Conservation (phyloP, 805 yeast species). For the Deakozyma indianensis region DNA sequence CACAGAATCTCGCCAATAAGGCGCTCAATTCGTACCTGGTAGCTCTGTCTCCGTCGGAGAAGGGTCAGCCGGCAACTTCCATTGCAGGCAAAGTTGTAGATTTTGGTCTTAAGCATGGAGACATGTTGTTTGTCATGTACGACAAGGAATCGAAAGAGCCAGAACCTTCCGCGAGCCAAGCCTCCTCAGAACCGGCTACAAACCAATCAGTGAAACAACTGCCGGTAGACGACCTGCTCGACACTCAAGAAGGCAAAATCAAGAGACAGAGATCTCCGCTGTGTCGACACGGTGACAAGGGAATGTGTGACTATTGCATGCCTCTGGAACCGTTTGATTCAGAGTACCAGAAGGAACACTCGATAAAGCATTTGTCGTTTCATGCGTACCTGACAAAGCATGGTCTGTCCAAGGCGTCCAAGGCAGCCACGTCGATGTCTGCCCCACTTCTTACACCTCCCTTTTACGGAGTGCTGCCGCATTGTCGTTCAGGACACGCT, state of each 20-base stretch:
- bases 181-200: slow-evolving; percentile 1
- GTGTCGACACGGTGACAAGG: slow-evolving; percentile 82
- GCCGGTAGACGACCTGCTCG: slow-evolving; percentile 52
- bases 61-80: slow-evolving; percentile 26
- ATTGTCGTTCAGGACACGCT: slow-evolving; percentile 69
- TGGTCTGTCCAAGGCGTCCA: slow-evolving; percentile 45
- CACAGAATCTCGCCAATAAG: slow-evolving; percentile 22
- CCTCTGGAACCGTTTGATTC: slow-evolving; percentile 94
- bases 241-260: slow-evolving; percentile 58
- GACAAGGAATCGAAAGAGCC: slow-evolving; percentile 15
- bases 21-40: slow-evolving; percentile 23
- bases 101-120: slow-evolving; percentile 38
- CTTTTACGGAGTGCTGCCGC: slow-evolving; percentile 40
- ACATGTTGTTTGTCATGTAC: slow-evolving; percentile 35
- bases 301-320: slow-evolving; percentile 96
- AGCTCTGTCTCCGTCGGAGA: slow-evolving; percentile 31
- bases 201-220: slow-evolving; percentile 9
- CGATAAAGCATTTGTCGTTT: slow-evolving; percentile 77
- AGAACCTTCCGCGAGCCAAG: slow-evolving; percentile 3
- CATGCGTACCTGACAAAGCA: slow-evolving; percentile 69
- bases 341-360: slow-evolving; percentile 55
- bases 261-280: slow-evolving; percentile 42
- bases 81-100: slow-evolving; percentile 20
- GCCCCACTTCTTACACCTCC: slow-evolving; percentile 47
- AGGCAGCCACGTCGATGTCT: slow-evolving; percentile 58